Evolutionary conservation across 495 filamentous ascomycete genomes (phyloP), one percentile per base, ranked within the genome.

Genomic region (Hypoxylon subgilvum): DNA sequence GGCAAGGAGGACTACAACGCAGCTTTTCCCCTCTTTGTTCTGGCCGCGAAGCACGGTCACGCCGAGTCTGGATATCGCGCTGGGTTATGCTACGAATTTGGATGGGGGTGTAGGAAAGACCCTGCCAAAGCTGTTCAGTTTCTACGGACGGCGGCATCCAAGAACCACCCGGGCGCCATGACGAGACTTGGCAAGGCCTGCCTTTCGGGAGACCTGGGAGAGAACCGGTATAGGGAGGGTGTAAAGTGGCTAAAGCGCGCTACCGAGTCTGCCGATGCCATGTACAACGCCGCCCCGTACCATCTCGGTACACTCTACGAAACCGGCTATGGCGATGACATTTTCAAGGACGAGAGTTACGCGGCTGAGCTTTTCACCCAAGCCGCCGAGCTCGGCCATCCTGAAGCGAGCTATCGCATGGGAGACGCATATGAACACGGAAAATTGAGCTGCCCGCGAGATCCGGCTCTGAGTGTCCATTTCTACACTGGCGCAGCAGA

Each of bases 391-490:
- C 76, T 99, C 22, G 95, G 94, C 1, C 89, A 97, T 62, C 74
- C 85, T 9, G 87, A 96, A 57, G 92, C 94, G 18, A 86, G 85
- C 53, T 94, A 85, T 71, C 80, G 89, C 19, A 84, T 99, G 71
- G 94, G 94, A n/a, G 91, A 96, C 70, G 91, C 93, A 1, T 99
- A 99, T 68, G 94, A 99, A 69, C 90, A 96, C 60, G 95, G 94
- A 0, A 86, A 86, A 57, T 77, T 97, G 13, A 84, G 80, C 54
- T 97, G 94, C 71, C 94, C 94, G 0, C 82, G 84, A 17, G 94
- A 99, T 71, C 90, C 95, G 2, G 92, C 92, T 2, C 73, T 99
- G 45, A 96, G 91, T 63, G 91, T 99, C 14, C 94, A 99, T 69
- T 97, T 96, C 68, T 99, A 99, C 72, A 97, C 92, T 5, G 86